Evolutionary conservation across 2,329 filamentous ascomycete genomes (phyloP).

Genomic region (Exophiala calicioides): DNA sequence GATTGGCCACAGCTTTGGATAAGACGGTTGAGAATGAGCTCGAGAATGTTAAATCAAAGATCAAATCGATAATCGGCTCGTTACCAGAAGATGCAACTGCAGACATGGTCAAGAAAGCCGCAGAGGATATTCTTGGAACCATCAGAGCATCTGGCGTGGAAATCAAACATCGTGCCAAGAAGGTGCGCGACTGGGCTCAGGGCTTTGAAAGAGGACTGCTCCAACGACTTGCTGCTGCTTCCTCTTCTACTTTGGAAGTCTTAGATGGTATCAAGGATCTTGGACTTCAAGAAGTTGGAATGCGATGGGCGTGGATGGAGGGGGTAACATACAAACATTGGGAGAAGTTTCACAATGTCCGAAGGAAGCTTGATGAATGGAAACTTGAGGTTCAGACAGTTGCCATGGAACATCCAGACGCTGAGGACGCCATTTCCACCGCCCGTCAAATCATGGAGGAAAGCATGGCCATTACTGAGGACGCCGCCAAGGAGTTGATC

Average conservation of each 20-base stretch:
- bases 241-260: constrained; percentile 79
- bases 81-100: constrained; percentile 62
- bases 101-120: constrained; percentile 52
- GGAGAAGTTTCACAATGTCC: constrained; percentile 89
- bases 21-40: constrained; percentile 66
- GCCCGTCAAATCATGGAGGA: constrained; percentile 71
- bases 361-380: constrained; percentile 80
- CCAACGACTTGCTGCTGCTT: constrained; percentile 67
- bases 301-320: constrained; percentile 93
- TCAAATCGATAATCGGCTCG: constrained; percentile 56
- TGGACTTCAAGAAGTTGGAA: constrained; percentile 86
- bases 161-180: constrained; percentile 76
- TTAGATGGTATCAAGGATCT: constrained; percentile 80
- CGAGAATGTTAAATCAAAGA: constrained; percentile 64
- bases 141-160: constrained; percentile 69
- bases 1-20: constrained; percentile 68
- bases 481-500: constrained; percentile 75
- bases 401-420: constrained; percentile 70
- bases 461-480: constrained; percentile 77
- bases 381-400: constrained; percentile 76
- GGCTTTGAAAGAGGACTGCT: constrained; percentile 70
- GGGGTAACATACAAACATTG: constrained; percentile 96
- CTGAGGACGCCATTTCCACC: constrained; percentile 67
- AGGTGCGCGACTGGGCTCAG: constrained; percentile 74
- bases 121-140: constrained; percentile 54